phyloP scores from a whole-genome alignment of 441 rosid genomes.

The Euphorbia celastroides region DNA sequence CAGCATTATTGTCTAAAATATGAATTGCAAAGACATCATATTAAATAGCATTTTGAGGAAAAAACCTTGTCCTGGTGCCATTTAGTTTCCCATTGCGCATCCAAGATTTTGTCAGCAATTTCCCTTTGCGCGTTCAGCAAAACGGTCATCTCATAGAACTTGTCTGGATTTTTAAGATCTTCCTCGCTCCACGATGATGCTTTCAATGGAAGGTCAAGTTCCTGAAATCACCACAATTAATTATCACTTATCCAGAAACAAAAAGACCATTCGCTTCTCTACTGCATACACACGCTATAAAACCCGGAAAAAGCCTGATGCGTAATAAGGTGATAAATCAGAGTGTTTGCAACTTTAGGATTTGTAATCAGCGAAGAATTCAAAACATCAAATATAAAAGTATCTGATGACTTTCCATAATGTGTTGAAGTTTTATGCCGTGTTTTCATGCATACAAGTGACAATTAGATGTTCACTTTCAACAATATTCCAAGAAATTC shows the following conservation, averaged over 20 bases:
- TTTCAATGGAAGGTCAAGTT: conserved; percentile 72
- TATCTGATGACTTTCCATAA: background rate
- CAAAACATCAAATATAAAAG: background rate
- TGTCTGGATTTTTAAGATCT: conserved; percentile 69
- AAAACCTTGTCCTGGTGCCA: conserved; percentile 89
- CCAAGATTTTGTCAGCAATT: conserved; percentile 74
- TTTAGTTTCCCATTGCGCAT: conserved; percentile 79
- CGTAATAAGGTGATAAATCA: background rate
- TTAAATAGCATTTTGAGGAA: background rate
- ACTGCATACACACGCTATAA: background rate
- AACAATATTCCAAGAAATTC: background rate
- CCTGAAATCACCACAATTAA: conserved; percentile 43
- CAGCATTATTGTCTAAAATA: background rate
- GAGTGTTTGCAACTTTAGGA: background rate
- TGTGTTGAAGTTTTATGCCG: background rate
- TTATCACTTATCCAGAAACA: conserved; percentile 5
- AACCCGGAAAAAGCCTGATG: background rate
- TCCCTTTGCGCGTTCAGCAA: conserved; percentile 93
- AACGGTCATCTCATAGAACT: conserved; percentile 78
- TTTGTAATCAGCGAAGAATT: too few relatives aligned
- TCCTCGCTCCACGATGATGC: conserved; percentile 84
- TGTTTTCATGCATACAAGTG: background rate
- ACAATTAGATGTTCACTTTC: background rate
- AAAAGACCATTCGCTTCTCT: background rate
- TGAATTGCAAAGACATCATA: background rate